Evolutionary conservation across 2,329 filamentous ascomycete genomes (phyloP), one percentile per base, ranked within the genome.

Genomic region (Fusarium pseudoanthophilum): DNA sequence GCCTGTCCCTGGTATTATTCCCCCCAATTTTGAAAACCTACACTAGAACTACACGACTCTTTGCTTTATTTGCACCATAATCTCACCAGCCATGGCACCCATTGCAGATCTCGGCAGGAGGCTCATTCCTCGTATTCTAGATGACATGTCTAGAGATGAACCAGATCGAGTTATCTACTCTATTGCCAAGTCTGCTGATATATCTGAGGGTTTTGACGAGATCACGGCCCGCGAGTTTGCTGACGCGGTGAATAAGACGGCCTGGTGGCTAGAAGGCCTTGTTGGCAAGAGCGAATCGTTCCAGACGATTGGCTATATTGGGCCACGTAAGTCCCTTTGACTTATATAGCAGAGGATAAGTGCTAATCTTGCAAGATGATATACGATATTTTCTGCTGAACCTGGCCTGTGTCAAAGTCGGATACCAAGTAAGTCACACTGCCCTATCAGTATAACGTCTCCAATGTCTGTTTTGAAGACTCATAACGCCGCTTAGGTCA

Each of bases 301-400:
- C 3, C 30, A 51, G 7, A 51, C 16, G 0, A 51, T 51, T 24
- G 48, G 48, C 0, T 51, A 51, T 24, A 34, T 51, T 11, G 48
- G 48, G 0, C 48, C n/a, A 10, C 48, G 30, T 51, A 24, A 7
- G 48, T 24, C 5, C 14, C n/a, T 24, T 3, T 4, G 2, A 0
- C 4, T 24, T 7, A 3, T 11, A 9, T 4, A 7, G 7, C 5
- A 7, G 9, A 5, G 10, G 18, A 6, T 7, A 9, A 10, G 5
- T 1, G 7, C 11, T 51, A 3, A 51, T 2, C 4, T 2, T 11
- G 24, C 7, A 34, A 51, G 48, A 51, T 34, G 48, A 34, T 4
- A 34, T 51, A 4, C 48, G 48, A 11, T 51, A 51, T 34, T 34
- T 51, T 11, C 48, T 51, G 5, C 4, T 51, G 11, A 51, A 51